phyloP scores from a whole-genome alignment of 805 yeast species.

The Spathaspora passalidarum region DNA sequence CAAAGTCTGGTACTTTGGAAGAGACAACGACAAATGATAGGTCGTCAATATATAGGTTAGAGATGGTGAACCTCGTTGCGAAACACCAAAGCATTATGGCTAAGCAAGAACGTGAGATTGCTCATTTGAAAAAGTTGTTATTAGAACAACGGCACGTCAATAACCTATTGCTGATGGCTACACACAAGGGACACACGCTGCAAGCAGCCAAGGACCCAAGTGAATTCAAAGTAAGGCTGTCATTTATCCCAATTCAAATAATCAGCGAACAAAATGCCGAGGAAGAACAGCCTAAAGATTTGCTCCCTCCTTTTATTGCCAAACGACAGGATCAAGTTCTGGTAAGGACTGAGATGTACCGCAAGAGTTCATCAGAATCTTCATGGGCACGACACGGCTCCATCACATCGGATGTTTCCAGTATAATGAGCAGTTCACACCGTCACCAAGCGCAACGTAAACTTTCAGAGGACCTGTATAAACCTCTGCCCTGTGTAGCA shows the following conservation, averaged over 20 bases:
- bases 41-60: conserved; percentile 6
- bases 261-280: background rate
- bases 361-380: background rate
- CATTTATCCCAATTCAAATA: conserved; percentile 18
- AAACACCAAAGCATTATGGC: conserved; percentile 19
- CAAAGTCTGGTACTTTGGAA: background rate
- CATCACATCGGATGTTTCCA: background rate
- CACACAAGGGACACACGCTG: conserved; percentile 9
- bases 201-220: background rate
- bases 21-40: background rate
- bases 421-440: conserved; percentile 3
- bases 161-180: conserved; percentile 4
- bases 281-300: background rate
- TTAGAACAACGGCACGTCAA: conserved; percentile 20
- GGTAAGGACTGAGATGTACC: background rate
- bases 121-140: conserved; percentile 19
- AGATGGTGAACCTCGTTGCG: conserved; percentile 21
- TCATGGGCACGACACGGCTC: background rate
- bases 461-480: too few species aligned
- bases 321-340: background rate
- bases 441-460: background rate
- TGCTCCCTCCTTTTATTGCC: background rate
- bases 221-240: conserved; percentile 10
- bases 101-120: conserved; percentile 25
- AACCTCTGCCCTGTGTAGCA: too few species aligned